Evolutionary conservation across 2,329 filamentous ascomycete genomes (phyloP), one percentile per base, ranked within the genome.

Genomic region (Aspergillus aculeatus): DNA sequence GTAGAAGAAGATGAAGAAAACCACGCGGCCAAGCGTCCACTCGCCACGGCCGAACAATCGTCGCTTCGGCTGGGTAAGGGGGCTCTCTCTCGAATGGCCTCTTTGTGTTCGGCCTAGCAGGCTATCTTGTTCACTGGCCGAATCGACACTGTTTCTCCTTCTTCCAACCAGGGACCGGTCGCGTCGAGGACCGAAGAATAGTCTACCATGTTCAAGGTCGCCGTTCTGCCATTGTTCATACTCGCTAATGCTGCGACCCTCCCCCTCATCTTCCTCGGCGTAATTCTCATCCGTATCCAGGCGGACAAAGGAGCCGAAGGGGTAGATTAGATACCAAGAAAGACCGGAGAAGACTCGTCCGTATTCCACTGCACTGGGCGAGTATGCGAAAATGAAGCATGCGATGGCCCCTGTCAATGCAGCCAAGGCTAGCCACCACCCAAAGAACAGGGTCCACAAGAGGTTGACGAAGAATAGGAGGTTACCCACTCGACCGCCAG

Each of bases 221-320:
- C 95, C 95, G 72, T 88, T 97, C 78, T 99, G 95, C 95, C 95
- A 99, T 77, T 96, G 92, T 75, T 99, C 95, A 73, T 99, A 99
- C 79, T 99, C 95, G 69, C 91, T 96, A 71, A 99, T 97, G 78
- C 93, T 98, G 71, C 95, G 87, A 21, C 95, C 95, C 77, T 99
- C 95, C 47, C 94, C 93, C 71, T 95, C 87, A 70, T 99, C 95
- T 78, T 99, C 95, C 62, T 97, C 90, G 51, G 92, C 82, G 72
- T 99, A 99, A 48, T 90, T 89, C 71, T 98, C 95, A 68, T 99
- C 95, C 74, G 94, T 91, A 72, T 96, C 89, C 41, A 99, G 84
- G 50, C 92, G 90, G 63, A 99, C 92, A 75, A 96, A 97, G 71
- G 96, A 96, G 66, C 95, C 95, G 74, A 99, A 99, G 0, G 95